These are phyloP conservation scores for Aspergillus caelatus DNA, from an alignment of 2,329 filamentous ascomycete species.

Conservation along the genomic window DNA sequence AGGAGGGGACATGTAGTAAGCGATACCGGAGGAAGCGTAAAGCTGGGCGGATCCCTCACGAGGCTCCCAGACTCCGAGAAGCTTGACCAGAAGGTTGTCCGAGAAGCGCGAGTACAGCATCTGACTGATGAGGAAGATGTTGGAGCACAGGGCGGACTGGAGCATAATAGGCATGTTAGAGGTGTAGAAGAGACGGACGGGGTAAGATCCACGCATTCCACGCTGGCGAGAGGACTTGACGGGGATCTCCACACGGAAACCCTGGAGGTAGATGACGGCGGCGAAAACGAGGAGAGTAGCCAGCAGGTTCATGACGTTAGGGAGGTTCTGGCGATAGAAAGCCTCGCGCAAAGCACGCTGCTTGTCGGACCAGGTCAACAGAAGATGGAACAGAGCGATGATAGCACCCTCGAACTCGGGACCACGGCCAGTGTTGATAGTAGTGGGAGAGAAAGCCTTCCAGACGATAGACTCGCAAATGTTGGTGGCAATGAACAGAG, in stretches of 20 bases:
- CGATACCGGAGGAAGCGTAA: constrained; percentile 86
- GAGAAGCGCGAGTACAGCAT: constrained; percentile 99
- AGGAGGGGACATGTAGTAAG: constrained; percentile 99
- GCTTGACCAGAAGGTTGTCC: constrained; percentile 95
- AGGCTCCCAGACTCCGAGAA: constrained; percentile 98
- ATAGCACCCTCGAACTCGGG: constrained; percentile 99
- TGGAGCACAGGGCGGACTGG: constrained; percentile 96
- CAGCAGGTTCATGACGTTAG: constrained; percentile 98
- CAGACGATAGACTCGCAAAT: constrained; percentile 99
- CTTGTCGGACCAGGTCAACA: constrained; percentile 99
- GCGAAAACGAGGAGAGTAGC: constrained; percentile 92
- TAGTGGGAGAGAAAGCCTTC: constrained; percentile 99
- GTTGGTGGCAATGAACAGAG: constrained; percentile 99
- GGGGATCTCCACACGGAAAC: constrained; percentile 99
- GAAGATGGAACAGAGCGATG: constrained; percentile 95
- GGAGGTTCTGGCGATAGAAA: constrained; percentile 98
- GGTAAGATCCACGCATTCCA: constrained; percentile 97
- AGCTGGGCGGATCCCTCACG: constrained; percentile 93
- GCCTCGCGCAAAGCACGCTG: constrained; percentile 96
- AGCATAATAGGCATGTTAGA: constrained; percentile 99
- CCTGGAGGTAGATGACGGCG: constrained; percentile 97
- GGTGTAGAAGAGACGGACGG: constrained; percentile 98
- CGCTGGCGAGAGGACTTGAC: constrained; percentile 99
- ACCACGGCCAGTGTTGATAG: constrained; percentile 98
- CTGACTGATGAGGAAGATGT: constrained; percentile 98